Base-by-base conservation (phyloP, 2,329 filamentous ascomycete species). In the Thielaviopsis ethacetica region DNA sequence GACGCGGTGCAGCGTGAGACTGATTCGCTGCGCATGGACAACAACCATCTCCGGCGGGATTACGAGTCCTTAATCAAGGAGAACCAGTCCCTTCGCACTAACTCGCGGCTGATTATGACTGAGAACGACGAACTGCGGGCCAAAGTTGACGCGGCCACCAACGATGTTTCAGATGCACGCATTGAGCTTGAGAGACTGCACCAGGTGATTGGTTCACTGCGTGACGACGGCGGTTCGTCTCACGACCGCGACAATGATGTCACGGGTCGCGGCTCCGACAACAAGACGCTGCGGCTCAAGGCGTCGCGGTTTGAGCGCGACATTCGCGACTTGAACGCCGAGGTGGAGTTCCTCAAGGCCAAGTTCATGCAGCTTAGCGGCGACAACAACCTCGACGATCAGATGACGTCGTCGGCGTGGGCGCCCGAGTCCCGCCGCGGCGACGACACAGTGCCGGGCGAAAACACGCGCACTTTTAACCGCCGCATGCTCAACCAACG, bases 401-500 rank as follows among this genome's bases (percentile, higher is more conserved):
- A 80, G 62, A 79, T 81, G 75, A 81, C 78, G 0, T 81, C 79
- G 5, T 78, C 76, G 3, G 76, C 80, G 64, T 79, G 81, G 63
- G 71, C 81, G 59, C 77, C 79, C 22, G 79, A 82, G 62, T 81
- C 78, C 38, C 73, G 77, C 59, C 71, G 69, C 3, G 72, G 73
- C 58, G 69, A 73, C 60, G 67, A 66, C 59, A 70, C 67, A 3
- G 66, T 67, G 54, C 68, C 66, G 2, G 66, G 66, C 54, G 68
- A 71, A 7, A 72, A 73, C 59, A 70, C 72, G 58, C 67, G 65
- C 60, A 71, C 68, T 2, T 66, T 69, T 57, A 69, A 66, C 3
- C 67, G 66, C 56, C 66, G 70, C 4, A 55, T 67, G 61, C 64
- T 65, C 9, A 58, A 44, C 24, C 55, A 22, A 38, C 49, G 53